phyloP scores from a whole-genome alignment of 2,329 filamentous ascomycete genomes.

The Huntiella moniliformis region DNA sequence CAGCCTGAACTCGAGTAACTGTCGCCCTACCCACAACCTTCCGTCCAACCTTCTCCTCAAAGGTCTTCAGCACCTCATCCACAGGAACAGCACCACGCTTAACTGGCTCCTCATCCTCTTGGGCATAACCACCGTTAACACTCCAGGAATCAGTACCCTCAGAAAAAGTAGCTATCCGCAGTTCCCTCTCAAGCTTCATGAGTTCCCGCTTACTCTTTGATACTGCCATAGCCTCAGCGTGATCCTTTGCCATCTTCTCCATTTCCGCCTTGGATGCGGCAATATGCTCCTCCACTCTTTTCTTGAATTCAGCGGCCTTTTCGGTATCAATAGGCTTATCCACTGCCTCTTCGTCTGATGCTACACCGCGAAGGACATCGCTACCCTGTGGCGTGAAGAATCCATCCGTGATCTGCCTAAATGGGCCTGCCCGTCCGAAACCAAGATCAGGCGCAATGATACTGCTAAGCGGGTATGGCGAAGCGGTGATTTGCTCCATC shows the following conservation, averaged over 20 bases:
- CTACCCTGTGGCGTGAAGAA: conserved; percentile 52
- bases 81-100: conserved; percentile 24
- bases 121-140: conserved; percentile 33
- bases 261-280: conserved; percentile 63
- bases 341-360: conserved; percentile 34
- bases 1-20: conserved; percentile 56
- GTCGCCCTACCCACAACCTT: conserved; percentile 45
- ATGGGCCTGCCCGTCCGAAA: conserved; percentile 64
- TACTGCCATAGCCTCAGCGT: conserved; percentile 55
- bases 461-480: conserved; percentile 67
- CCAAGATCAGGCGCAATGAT: conserved; percentile 78
- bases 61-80: conserved; percentile 54
- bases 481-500: conserved; percentile 95
- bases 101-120: conserved; percentile 26
- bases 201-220: conserved; percentile 54
- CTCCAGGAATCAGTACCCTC: conserved; percentile 42
- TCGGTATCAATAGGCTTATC: conserved; percentile 48
- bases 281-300: conserved; percentile 54
- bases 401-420: conserved; percentile 64
- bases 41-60: conserved; percentile 53
- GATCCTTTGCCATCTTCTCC: conserved; percentile 62
- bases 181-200: conserved; percentile 54
- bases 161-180: conserved; percentile 47
- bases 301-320: conserved; percentile 70
- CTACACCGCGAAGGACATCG: conserved; percentile 26